These are phyloP conservation scores for Withania somnifera DNA, from an alignment of 305 asterid species.

Conservation along the genomic window DNA sequence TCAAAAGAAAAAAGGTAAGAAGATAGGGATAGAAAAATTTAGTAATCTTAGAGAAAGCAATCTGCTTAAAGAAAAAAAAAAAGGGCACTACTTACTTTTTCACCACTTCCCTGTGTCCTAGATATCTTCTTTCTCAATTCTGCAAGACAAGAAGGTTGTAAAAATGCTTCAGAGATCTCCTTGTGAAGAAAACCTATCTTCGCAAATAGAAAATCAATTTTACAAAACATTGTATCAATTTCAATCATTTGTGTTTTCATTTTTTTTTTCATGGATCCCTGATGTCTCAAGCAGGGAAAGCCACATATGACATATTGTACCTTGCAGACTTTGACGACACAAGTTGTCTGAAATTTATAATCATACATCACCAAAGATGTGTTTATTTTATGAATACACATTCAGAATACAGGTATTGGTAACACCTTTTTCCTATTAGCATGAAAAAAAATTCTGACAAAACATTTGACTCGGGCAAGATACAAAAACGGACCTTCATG, in stretches of 20 bases:
- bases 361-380: neutral
- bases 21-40: constrained; percentile 2
- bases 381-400: neutral
- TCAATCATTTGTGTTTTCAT: neutral
- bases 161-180: neutral
- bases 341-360: neutral
- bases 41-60: constrained; percentile 1
- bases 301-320: neutral
- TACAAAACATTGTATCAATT: neutral
- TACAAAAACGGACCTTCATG: constrained; percentile 49
- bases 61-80: constrained; percentile 15
- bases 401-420: neutral
- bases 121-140: constrained; percentile 61
- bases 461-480: constrained; percentile 5
- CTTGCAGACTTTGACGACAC: neutral
- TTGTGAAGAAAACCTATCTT: neutral
- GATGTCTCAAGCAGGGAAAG: neutral
- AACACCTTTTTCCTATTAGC: neutral
- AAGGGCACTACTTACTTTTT: constrained; percentile 39
- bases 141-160: constrained; percentile 23
- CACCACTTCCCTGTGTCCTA: constrained; percentile 32
- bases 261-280: neutral
- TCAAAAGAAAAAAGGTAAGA: neutral
- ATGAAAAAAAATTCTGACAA: neutral
- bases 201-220: neutral